Conservation (phyloP, 2,329 filamentous ascomycete genomes). For the Stemphylium beticola region DNA sequence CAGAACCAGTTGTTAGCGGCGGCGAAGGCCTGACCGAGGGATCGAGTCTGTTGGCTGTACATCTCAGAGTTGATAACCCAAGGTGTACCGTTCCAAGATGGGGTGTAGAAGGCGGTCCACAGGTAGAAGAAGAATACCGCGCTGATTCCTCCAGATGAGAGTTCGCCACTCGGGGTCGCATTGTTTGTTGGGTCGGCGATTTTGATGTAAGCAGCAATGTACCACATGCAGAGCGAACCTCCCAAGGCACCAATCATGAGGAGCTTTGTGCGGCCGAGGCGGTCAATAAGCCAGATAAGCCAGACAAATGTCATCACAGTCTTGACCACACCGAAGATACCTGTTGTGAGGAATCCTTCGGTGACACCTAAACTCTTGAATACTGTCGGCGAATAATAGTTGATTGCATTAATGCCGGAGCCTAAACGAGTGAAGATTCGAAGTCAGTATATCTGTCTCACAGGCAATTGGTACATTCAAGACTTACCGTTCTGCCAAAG, state of each 20-base stretch:
- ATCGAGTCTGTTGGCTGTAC: constrained; percentile 71
- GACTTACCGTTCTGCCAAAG: constrained; percentile 79
- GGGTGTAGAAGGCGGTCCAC: constrained; percentile 76
- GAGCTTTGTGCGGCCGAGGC: constrained; percentile 65
- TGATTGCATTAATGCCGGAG: constrained; percentile 76
- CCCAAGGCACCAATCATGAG: constrained; percentile 68
- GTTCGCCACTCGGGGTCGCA: constrained; percentile 32
- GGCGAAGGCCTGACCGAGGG: constrained; percentile 61
- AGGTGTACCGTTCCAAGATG: constrained; percentile 73
- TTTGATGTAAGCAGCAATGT: constrained; percentile 66
- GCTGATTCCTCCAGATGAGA: constrained; percentile 60
- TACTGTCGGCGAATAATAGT: constrained; percentile 77
- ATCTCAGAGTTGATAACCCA: constrained; percentile 79
- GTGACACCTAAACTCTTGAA: constrained; percentile 70
- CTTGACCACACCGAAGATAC: constrained; percentile 53
- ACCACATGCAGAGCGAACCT: constrained; percentile 69
- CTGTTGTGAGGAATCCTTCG: constrained; percentile 71
- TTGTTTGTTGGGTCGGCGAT: constrained; percentile 53
- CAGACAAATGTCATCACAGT: constrained; percentile 71
- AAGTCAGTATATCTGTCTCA: too few relatives aligned
- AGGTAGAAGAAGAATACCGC: constrained; percentile 76
- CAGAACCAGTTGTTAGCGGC: constrained; percentile 72
- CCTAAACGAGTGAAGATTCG: too few relatives aligned
- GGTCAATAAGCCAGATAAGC: constrained; percentile 72
- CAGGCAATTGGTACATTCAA: too few relatives aligned